Base-by-base conservation (phyloP, 495 filamentous ascomycete genomes). In the Chlorociboria aeruginascens region DNA sequence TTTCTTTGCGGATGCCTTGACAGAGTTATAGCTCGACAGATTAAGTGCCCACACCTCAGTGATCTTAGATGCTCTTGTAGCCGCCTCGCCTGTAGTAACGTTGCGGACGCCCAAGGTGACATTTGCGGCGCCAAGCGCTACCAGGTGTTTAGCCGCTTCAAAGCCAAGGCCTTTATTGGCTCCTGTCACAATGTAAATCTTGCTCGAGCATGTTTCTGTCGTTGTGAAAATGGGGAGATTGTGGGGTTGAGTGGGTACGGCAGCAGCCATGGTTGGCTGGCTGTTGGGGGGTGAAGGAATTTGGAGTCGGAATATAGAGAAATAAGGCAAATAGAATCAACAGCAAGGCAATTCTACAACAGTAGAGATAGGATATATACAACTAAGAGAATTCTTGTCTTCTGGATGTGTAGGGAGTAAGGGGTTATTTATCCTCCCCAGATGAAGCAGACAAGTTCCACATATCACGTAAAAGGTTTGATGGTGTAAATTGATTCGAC, bases 11-110 rank as follows among this genome's bases (percentile, higher is more conserved):
- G 59, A 59, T 2, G 13, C 44, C 8, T 47, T 34, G 7, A 54
- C 46, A 1, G 56, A 56, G 10, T 44, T 48, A 45, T 56, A 55
- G 16, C 40, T 44, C 4, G 61, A 57, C 33, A 81, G 63, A 46
- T 81, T 77, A 0, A 82, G 55, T 25, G 65, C 55, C 74, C 74
- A 80, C 8, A 78, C 72, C 41, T 77, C 69, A 16, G 64, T 58
- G 9, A 66, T 58, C 33, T 43, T 40, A 8, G 52, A 20, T 16
- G 54, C 50, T n/a, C 59, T 46, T 8, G 67, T 62, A 0, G 61
- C 49, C 0, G 49, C 29, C 50, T 64, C 58, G 7, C 66, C 69
- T 7, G 54, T 53, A 12, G 46, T 45, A 3, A 61, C 11, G 42
- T 59, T 63, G 8, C 72, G 65, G n/a, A 66, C 66, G 8, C 60